phyloP scores from a whole-genome alignment of 768 basidiomycete genomes.

The Lactarius hengduanensis region DNA sequence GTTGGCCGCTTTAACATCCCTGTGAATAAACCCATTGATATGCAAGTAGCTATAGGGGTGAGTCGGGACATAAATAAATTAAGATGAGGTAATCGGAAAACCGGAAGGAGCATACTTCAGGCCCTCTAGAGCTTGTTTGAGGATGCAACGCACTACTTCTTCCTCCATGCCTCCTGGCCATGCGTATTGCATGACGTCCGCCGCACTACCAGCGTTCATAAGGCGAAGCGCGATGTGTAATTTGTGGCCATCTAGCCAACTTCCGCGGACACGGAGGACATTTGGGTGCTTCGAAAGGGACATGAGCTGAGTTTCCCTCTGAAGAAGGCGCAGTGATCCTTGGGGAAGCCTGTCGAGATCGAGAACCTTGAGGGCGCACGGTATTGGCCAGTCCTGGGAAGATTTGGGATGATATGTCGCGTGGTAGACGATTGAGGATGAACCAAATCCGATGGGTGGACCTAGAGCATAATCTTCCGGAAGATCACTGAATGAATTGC shows the following conservation, averaged over 20 bases:
- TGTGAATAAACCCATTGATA: constrained; percentile 86
- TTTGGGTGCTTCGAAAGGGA: constrained; percentile 92
- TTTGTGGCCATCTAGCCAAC: constrained; percentile 83
- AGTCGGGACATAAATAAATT: constrained; percentile 1
- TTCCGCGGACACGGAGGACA: constrained; percentile 85
- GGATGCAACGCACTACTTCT: constrained; percentile 79
- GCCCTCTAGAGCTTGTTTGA: constrained; percentile 86
- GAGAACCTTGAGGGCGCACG: constrained; percentile 86
- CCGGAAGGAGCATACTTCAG: constrained; percentile 60
- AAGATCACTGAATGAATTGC: constrained; percentile 49
- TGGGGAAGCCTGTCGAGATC: constrained; percentile 80
- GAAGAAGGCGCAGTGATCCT: constrained; percentile 66
- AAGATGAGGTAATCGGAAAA: constrained; percentile 27
- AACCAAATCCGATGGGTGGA: constrained; percentile 82
- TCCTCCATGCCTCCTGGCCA: constrained; percentile 92
- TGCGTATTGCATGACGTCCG: constrained; percentile 80
- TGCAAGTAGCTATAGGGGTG: constrained; percentile 66
- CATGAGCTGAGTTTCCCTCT: constrained; percentile 89
- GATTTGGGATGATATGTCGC: constrained; percentile 57
- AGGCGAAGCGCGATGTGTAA: constrained; percentile 84
- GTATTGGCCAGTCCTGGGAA: constrained; percentile 39
- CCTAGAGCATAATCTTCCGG: constrained; percentile 73
- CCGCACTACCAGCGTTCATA: constrained; percentile 86
- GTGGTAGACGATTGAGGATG: constrained; percentile 86
- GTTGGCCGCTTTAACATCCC: constrained; percentile 94